These are phyloP conservation scores for Calycina herbarum DNA, from an alignment of 2,329 filamentous ascomycete species.

Conservation along the genomic window DNA sequence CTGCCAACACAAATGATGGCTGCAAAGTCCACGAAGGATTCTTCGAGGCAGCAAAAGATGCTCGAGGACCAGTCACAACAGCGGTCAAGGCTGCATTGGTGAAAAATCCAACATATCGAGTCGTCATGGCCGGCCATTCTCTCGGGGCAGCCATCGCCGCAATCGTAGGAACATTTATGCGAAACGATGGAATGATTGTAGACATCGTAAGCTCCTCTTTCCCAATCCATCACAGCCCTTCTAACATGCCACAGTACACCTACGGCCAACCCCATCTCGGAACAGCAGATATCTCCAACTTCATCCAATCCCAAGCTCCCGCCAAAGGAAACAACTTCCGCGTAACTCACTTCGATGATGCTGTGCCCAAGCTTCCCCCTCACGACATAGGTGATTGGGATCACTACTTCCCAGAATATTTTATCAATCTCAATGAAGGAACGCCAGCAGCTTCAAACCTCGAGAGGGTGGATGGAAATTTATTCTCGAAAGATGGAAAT, in stretches of 20 bases:
- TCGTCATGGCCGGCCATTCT: constrained; percentile 36
- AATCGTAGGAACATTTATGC: constrained; percentile 30
- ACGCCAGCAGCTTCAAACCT: constrained; percentile 14
- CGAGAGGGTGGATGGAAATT: constrained; percentile 2
- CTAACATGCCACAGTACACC: constrained; percentile 27
- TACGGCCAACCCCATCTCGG: constrained; percentile 38
- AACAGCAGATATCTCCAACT: constrained; percentile 32
- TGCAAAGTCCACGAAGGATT: constrained; percentile 35
- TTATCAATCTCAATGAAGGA: constrained; percentile 23
- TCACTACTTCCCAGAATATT: constrained; percentile 30
- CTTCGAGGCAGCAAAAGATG: constrained; percentile 23
- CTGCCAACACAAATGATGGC: constrained; percentile 20
- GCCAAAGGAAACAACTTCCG: constrained; percentile 51
- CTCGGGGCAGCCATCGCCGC: constrained; percentile 37
- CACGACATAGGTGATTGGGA: constrained; percentile 22
- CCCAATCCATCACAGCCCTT: neutral
- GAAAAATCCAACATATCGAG: constrained; percentile 28
- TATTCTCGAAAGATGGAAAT: constrained; percentile 23
- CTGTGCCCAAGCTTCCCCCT: constrained; percentile 67
- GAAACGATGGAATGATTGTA: constrained; percentile 24
- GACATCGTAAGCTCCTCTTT: constrained; percentile 17
- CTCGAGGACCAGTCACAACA: constrained; percentile 21
- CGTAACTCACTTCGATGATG: constrained; percentile 67
- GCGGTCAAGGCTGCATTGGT: constrained; percentile 21
- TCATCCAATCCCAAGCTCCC: constrained; percentile 30